phyloP scores from a whole-genome alignment of 2,329 filamentous ascomycete genomes.

The Pseudogymnoascus sp. region DNA sequence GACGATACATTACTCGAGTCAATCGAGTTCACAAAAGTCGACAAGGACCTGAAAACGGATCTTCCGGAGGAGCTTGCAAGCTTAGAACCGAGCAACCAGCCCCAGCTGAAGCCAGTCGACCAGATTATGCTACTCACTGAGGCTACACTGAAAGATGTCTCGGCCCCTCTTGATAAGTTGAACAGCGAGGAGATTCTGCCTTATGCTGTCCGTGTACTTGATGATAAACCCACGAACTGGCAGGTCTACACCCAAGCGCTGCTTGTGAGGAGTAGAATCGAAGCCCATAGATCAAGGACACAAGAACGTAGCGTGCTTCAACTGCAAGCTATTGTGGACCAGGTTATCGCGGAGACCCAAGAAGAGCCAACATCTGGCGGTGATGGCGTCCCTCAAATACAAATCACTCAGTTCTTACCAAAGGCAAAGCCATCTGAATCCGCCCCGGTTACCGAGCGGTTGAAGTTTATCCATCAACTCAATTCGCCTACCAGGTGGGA shows the following conservation, averaged over 20 bases:
- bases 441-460: conserved; percentile 65
- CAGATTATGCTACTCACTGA: conserved; percentile 87
- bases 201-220: conserved; percentile 79
- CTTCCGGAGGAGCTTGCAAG: conserved; percentile 55
- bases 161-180: conserved; percentile 71
- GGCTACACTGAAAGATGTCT: conserved; percentile 79
- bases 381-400: conserved; percentile 33
- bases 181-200: conserved; percentile 91
- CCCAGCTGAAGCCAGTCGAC: conserved; percentile 72
- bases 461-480: conserved; percentile 77
- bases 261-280: conserved; percentile 80
- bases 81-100: conserved; percentile 72
- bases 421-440: conserved; percentile 67
- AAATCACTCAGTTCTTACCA: conserved; percentile 74
- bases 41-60: conserved; percentile 33
- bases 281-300: conserved; percentile 78
- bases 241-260: conserved; percentile 94
- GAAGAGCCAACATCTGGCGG: conserved; percentile 17
- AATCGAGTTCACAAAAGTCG: conserved; percentile 60
- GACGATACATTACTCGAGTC: conserved; percentile 88
- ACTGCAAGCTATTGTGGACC: conserved; percentile 89
- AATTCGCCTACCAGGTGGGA: conserved; percentile 86
- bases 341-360: conserved; percentile 78
- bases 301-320: conserved; percentile 85
- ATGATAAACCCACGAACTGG: conserved; percentile 91